Evolutionary conservation across 2,329 filamentous ascomycete species (phyloP), one percentile per base, ranked within the genome.

Genomic region (Hymenoscyphus salicellus): DNA sequence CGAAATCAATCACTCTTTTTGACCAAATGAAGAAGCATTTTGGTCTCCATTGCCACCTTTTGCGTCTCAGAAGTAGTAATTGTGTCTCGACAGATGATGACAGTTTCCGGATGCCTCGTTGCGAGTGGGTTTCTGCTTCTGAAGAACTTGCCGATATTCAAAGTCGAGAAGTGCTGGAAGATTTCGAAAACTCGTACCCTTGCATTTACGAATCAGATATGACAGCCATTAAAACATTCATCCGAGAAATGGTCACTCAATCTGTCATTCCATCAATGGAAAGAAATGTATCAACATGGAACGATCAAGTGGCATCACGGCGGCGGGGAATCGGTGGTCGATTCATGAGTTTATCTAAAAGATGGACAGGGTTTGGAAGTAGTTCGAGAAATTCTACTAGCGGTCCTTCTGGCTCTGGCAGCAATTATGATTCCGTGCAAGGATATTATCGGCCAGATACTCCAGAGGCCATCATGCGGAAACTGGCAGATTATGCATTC

Each of bases 1-100:
- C 87, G 43, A 90, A 93, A 77, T 96, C 93, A 14, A 94, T 94
- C 77, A 86, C 88, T 20, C 82, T 98, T 32, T 99, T 97, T 77
- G 95, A 99, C 72, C 92, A 97, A 77, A 99, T 99, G 96, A 99
- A 98, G 78, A 88, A 95, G n/a, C 92, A 97, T 78, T 92, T 99
- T 69, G 95, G 95, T 1, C 81, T 98, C 58, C 93, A 99, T 77
- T 99, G 95, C 75, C 95, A 99, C 78, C 82, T 99, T 11, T 82
- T 99, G 38, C 84, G 96, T 68, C 80, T 99, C 60, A 86, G 94
- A 71, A 96, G 92, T 72, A 90, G 87, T 43, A 90, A 93, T 74
- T 94, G 92, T 76, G 89, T 92, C 41, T 87, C 93, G 68, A 93
- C 92, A 1, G 95, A 98, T 76, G 93, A 97, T 75, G 94, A 98